These are phyloP conservation scores for Candida schatavii DNA, from an alignment of 805 yeast genomes.

Conservation along the genomic window DNA sequence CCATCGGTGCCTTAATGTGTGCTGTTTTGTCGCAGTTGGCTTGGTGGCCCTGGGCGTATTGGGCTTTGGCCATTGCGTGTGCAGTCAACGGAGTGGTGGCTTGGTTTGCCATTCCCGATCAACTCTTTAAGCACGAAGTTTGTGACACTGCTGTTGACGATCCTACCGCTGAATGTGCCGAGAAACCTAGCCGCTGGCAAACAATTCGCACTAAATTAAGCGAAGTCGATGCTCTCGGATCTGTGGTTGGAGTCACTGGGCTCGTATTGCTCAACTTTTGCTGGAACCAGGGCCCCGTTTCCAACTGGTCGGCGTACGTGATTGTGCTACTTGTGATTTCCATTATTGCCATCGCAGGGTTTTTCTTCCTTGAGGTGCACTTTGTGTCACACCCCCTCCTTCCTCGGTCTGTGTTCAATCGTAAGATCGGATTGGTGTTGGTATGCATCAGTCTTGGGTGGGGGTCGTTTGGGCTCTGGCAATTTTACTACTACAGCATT, in stretches of 20 bases:
- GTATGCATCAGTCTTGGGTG: slow-evolving; percentile 59
- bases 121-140: neutral
- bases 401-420: slow-evolving; percentile 47
- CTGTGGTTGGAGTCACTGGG: slow-evolving; percentile 55
- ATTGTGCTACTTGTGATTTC: slow-evolving; percentile 56
- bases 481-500: slow-evolving; percentile 59
- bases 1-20: slow-evolving; percentile 52
- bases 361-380: slow-evolving; percentile 48
- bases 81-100: slow-evolving; percentile 28
- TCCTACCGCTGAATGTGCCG: neutral
- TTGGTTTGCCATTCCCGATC: slow-evolving; percentile 36
- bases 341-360: slow-evolving; percentile 34
- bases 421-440: slow-evolving; percentile 48
- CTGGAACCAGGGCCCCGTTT: slow-evolving; percentile 74
- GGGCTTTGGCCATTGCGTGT: slow-evolving; percentile 43
- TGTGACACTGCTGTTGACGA: neutral
- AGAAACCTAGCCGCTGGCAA: neutral
- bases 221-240: slow-evolving; percentile 24
- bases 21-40: slow-evolving; percentile 43
- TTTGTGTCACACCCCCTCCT: slow-evolving; percentile 49
- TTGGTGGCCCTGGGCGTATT: slow-evolving; percentile 65
- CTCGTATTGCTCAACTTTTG: slow-evolving; percentile 63
- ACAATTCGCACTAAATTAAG: neutral
- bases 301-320: slow-evolving; percentile 67
- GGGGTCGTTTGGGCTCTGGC: slow-evolving; percentile 76